Conservation (phyloP, 2,329 filamentous ascomycete genomes). For the Beauveria sp. region DNA sequence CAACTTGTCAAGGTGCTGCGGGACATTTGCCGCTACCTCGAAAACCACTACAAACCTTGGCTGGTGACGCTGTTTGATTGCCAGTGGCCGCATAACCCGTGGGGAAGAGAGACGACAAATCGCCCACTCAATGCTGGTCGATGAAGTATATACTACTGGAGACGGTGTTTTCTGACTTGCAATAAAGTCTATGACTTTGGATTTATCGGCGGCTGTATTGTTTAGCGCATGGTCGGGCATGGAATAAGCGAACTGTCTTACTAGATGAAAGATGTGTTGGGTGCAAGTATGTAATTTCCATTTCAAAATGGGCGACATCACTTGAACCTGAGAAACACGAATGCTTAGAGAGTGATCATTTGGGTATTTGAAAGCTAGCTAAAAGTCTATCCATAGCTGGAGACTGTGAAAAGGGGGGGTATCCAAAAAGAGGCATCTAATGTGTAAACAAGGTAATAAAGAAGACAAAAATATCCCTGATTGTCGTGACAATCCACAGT, state of each 20-base stretch:
- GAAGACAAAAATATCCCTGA: not conserved
- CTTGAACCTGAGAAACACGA: not conserved
- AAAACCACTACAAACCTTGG: not conserved
- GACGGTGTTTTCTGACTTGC: too few species aligned
- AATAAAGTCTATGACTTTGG: too few species aligned
- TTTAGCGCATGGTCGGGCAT: too few species aligned
- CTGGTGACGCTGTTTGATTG: not conserved
- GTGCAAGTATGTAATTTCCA: too few species aligned
- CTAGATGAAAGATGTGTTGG: too few species aligned
- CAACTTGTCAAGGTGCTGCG: not conserved
- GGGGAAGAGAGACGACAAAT: not conserved
- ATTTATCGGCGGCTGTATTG: too few species aligned
- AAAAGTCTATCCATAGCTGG: slow-evolving; percentile 5
- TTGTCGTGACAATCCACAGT: slow-evolving; percentile 5
- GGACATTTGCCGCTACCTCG: not conserved
- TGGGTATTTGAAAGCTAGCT: slow-evolving; percentile 8
- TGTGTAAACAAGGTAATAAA: not conserved
- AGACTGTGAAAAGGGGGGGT: slow-evolving; percentile 9
- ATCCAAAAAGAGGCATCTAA: slow-evolving; percentile 6
- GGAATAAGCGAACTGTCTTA: too few species aligned
- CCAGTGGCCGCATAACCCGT: not conserved
- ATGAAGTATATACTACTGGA: too few species aligned
- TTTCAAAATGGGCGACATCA: not conserved
- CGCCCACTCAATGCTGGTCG: too few species aligned
- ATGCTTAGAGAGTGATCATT: not conserved